These are phyloP conservation scores for Lagenaria siceraria DNA, from an alignment of 306 rosid genomes.

Conservation along the genomic window DNA sequence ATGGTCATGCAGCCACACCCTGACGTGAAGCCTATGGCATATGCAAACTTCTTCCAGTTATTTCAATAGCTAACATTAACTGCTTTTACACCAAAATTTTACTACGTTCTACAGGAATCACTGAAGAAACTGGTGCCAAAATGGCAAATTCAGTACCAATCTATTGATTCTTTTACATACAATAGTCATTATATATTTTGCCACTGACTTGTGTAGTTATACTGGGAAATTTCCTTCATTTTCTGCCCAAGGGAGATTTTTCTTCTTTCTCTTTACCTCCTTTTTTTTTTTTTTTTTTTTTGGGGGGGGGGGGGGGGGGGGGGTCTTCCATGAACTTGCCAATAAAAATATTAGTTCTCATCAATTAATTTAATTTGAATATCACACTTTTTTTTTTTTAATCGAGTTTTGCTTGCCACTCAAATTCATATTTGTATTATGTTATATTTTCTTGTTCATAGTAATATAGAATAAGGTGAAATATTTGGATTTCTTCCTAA, in stretches of 20 bases:
- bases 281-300: neutral
- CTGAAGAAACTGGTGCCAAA: neutral
- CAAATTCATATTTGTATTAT: neutral
- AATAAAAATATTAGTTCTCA: neutral
- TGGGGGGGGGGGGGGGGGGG: too few species aligned
- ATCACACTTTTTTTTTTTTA: neutral
- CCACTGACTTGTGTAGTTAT: neutral
- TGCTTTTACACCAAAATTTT: neutral
- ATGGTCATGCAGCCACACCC: conserved; percentile 72
- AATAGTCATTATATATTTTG: neutral
- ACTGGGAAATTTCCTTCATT: neutral
- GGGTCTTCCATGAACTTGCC: neutral
- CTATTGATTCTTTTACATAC: neutral
- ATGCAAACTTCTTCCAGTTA: conserved; percentile 84
- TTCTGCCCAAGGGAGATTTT: neutral
- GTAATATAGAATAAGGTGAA: neutral
- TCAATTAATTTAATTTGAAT: neutral
- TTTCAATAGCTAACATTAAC: conserved; percentile 40
- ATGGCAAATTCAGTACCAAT: neutral
- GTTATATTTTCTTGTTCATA: neutral
- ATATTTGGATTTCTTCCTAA: neutral
- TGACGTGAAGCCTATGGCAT: conserved; percentile 94
- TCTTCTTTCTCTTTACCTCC: neutral
- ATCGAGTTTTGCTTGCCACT: neutral
- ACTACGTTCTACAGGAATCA: neutral